Conservation (phyloP, 75 land plant genomes). For the Picea sitchensis region DNA sequence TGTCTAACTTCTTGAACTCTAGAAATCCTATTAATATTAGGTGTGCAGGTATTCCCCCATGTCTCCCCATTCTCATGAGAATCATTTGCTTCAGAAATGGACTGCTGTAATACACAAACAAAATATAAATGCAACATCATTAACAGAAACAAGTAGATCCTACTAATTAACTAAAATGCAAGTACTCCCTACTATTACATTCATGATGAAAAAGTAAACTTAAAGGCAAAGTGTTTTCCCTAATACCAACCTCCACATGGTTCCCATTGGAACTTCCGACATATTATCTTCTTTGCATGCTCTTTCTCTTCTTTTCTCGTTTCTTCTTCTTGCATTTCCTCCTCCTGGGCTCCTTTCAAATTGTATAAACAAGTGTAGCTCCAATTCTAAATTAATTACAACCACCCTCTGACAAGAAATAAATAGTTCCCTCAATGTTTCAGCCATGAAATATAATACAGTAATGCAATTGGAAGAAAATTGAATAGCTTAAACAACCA, state of each 20-base stretch:
- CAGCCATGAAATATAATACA: neutral
- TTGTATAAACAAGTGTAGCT: constrained; percentile 15
- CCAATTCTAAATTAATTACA: neutral
- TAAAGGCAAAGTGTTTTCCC: neutral
- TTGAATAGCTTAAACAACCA: neutral
- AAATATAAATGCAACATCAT: neutral
- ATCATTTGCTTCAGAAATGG: neutral
- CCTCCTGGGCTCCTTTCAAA: constrained; percentile 32
- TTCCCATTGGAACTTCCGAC: constrained; percentile 11
- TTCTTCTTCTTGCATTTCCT: constrained; percentile 56
- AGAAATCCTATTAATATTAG: constrained; percentile 12
- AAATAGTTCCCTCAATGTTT: neutral
- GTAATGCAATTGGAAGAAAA: neutral
- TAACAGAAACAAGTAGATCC: neutral
- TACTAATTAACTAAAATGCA: neutral
- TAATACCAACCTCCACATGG: constrained; percentile 13
- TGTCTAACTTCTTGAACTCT: constrained; percentile 17
- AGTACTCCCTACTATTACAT: neutral
- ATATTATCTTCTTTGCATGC: constrained; percentile 29
- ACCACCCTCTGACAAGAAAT: neutral
- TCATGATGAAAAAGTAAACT: neutral
- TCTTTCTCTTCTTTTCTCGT: constrained; percentile 55
- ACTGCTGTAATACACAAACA: neutral
- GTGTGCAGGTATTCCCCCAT: neutral
- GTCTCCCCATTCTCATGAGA: neutral